Base-by-base conservation (phyloP, 768 basidiomycete species). In the Pholiota molesta region DNA sequence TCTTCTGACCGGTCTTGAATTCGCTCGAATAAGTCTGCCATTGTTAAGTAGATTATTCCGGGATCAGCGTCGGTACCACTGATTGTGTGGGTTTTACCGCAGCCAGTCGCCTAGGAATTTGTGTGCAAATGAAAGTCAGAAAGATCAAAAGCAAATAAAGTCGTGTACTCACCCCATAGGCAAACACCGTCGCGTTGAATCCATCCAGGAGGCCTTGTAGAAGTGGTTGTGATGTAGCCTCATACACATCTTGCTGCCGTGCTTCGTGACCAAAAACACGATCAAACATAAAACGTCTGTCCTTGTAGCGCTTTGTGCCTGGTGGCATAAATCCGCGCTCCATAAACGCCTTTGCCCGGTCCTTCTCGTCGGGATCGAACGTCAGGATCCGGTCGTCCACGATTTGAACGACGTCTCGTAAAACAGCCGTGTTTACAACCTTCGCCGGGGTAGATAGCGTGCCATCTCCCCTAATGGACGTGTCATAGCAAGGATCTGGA, bases 31-130 rank as follows among this genome's bases (percentile, higher is more conserved):
- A 99, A 87, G 75, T 98, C 97, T 47, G 93, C 88, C 96, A 98
- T 99, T 19, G 95, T 95, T 61, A 94, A 83, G 76, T 99, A 95
- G 73, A 99, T 97, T 69, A 97, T 88, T 31, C 97, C 97, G 17
- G 94, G 94, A 73, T 97, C 91, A 21, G 74, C 72, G 49, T 91
- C 89, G 39, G 92, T 90, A 60, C 97, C 97, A 69, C 95, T 97
- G 74, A 99, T 98, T 19, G 97, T 99, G 75, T 99, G 96, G 5
- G 97, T 99, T 77, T 99, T 99, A 65, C 97, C 97, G 73, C 97
- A 99, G n/a, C 97, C 97, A n/a, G 97, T 99, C 23, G 97, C 97
- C 97, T 99, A 70, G 19, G 45, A 60, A 57, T 54, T 65, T 52
- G 40, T 55, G 35, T 49, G 52, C 44, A 37, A 35, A 26, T 29